These are phyloP conservation scores for Glutinoglossum americanum DNA, from an alignment of 495 filamentous ascomycete genomes.

Conservation along the genomic window DNA sequence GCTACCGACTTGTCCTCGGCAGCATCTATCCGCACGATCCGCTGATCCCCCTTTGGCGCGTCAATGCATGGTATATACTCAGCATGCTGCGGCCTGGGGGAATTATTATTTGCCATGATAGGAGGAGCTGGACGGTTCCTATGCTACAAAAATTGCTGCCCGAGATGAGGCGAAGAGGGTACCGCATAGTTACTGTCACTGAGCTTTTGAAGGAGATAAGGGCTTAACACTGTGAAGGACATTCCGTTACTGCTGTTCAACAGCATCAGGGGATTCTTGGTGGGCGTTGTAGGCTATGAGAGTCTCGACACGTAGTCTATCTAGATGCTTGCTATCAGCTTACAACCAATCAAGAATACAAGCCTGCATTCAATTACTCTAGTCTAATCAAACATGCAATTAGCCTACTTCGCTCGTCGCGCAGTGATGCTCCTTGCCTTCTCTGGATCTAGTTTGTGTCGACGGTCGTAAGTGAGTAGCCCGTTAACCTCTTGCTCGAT, in stretches of 20 bases:
- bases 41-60: slow-evolving; percentile 38
- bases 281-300: no score
- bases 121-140: slow-evolving; percentile 53
- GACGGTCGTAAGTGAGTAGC: slow-evolving; percentile 42
- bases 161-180: slow-evolving; percentile 43
- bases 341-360: no score
- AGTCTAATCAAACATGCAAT: no score
- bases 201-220: slow-evolving; percentile 27
- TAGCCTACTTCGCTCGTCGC: no score
- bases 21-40: slow-evolving; percentile 76
- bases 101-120: slow-evolving; percentile 66
- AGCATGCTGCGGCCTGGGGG: slow-evolving; percentile 56
- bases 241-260: no score
- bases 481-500: slow-evolving; percentile 60
- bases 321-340: no score
- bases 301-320: no score
- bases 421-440: no score
- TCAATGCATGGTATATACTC: slow-evolving; percentile 63
- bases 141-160: slow-evolving; percentile 54
- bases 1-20: slow-evolving; percentile 49
- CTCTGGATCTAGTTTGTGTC: no score
- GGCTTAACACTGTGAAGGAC: slow-evolving; percentile 2
- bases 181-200: slow-evolving; percentile 43
- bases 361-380: no score
- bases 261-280: no score